Conservation (phyloP, 2,329 filamentous ascomycete species). For the Ascocoryne sarcoides region DNA sequence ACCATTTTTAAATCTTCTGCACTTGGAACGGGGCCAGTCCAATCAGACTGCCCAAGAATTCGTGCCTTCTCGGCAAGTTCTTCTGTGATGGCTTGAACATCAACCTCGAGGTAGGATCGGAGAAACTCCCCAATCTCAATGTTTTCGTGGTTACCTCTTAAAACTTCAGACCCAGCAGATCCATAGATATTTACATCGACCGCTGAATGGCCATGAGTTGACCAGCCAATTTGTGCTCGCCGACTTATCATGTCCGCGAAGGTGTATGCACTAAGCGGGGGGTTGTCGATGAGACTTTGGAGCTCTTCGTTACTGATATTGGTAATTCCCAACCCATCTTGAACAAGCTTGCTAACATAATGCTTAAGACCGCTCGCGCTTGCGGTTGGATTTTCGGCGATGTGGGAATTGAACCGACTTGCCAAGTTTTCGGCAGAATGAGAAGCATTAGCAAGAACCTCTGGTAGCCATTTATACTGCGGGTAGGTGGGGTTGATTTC, state of each 20-base stretch:
- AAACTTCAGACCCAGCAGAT: constrained; percentile 55
- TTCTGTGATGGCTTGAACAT: constrained; percentile 68
- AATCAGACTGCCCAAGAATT: neutral
- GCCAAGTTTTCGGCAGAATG: constrained; percentile 64
- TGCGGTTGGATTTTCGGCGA: constrained; percentile 28
- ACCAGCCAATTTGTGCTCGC: constrained; percentile 86
- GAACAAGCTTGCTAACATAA: constrained; percentile 64
- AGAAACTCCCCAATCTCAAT: constrained; percentile 84
- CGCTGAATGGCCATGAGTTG: constrained; percentile 84
- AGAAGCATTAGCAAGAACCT: constrained; percentile 71
- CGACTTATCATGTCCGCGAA: constrained; percentile 83
- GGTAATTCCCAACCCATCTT: constrained; percentile 64
- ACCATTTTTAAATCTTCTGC: neutral
- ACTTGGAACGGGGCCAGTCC: constrained; percentile 1
- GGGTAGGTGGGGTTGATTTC: constrained; percentile 55
- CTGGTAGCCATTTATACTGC: constrained; percentile 72
- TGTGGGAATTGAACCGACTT: constrained; percentile 49
- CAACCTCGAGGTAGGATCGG: constrained; percentile 66
- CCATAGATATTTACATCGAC: constrained; percentile 97
- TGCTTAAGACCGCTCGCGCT: constrained; percentile 34
- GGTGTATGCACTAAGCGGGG: constrained; percentile 43
- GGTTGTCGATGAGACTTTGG: constrained; percentile 49
- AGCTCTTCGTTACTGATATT: constrained; percentile 69
- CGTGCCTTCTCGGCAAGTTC: constrained; percentile 42
- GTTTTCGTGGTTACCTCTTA: constrained; percentile 88